Percentiles rank a stretch among this genome's conserved stretches.
Conservation (phyloP, 768 basidiomycete genomes). For the Boletus eberwhitei region DNA sequence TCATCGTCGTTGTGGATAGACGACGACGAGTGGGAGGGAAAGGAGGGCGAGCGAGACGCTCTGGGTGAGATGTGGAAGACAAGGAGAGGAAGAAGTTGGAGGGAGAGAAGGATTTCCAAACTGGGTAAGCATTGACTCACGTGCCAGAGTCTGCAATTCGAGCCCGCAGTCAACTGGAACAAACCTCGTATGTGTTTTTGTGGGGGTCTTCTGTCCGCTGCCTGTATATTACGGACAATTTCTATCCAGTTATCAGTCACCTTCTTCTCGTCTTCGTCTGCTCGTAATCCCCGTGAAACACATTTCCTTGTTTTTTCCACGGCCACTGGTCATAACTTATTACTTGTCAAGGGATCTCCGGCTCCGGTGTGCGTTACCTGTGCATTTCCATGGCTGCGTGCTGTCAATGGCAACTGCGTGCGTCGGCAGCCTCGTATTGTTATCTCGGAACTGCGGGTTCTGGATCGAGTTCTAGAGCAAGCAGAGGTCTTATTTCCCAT, state of each 20-base stretch:
- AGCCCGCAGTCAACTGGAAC: too few species aligned
- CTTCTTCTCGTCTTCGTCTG: neutral
- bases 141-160: conserved; percentile 1
- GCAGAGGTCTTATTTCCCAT: neutral
- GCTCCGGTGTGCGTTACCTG: neutral
- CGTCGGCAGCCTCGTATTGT: neutral
- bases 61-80: conserved; percentile 17
- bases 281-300: neutral
- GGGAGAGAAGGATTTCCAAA: conserved; percentile 29
- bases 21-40: conserved; percentile 1
- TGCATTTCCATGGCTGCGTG: neutral
- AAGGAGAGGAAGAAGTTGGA: conserved; percentile 19
- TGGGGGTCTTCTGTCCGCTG: neutral
- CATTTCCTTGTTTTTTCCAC: neutral
- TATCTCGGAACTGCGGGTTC: too few species aligned
- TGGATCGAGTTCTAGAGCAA: neutral
- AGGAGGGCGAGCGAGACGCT: conserved; percentile 13
- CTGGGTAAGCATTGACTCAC: conserved; percentile 16
- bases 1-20: conserved; percentile 16
- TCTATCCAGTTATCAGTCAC: neutral
- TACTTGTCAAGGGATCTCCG: neutral
- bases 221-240: neutral
- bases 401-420: neutral
- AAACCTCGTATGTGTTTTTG: too few species aligned
- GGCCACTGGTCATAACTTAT: neutral